Evolutionary conservation across 1,139 yeast genomes (phyloP).

Genomic region (Zygosaccharomyces pseudobailii): DNA sequence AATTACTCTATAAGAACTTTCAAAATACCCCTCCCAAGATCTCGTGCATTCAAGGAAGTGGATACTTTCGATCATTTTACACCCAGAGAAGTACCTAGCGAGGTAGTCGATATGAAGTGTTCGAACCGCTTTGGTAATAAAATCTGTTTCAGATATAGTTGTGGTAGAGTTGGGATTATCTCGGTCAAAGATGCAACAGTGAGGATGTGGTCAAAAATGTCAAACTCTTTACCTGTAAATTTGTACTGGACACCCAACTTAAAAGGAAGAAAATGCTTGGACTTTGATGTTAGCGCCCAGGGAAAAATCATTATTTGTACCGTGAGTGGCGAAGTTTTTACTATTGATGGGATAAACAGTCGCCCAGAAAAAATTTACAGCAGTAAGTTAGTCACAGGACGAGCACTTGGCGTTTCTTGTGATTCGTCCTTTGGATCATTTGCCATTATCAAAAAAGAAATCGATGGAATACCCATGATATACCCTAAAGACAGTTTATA

Average conservation of each 20-base stretch:
- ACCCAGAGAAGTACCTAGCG: slow-evolving; percentile 24
- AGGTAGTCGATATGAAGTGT: slow-evolving; percentile 28
- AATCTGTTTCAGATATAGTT: slow-evolving; percentile 25
- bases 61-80: slow-evolving; percentile 28
- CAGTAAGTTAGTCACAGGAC: slow-evolving; percentile 26
- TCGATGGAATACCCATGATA: slow-evolving; percentile 49
- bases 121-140: slow-evolving; percentile 31
- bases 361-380: slow-evolving; percentile 22
- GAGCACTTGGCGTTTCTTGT: slow-evolving; percentile 50
- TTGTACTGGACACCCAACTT: slow-evolving; percentile 35
- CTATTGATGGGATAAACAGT: slow-evolving; percentile 17
- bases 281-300: slow-evolving; percentile 63
- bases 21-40: slow-evolving; percentile 36
- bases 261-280: slow-evolving; percentile 38
- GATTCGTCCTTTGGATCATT: slow-evolving; percentile 66
- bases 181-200: slow-evolving; percentile 18
- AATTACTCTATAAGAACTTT: slow-evolving; percentile 55
- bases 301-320: slow-evolving; percentile 70
- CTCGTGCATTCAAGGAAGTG: slow-evolving; percentile 16
- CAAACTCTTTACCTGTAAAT: slow-evolving; percentile 25
- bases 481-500: slow-evolving; percentile 43
- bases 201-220: slow-evolving; percentile 25
- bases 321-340: slow-evolving; percentile 59
- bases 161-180: slow-evolving; percentile 31
- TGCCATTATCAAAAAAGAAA: slow-evolving; percentile 63